These are phyloP conservation scores for Botrytis elliptica DNA, from an alignment of 2,329 filamentous ascomycete genomes.

Conservation along the genomic window DNA sequence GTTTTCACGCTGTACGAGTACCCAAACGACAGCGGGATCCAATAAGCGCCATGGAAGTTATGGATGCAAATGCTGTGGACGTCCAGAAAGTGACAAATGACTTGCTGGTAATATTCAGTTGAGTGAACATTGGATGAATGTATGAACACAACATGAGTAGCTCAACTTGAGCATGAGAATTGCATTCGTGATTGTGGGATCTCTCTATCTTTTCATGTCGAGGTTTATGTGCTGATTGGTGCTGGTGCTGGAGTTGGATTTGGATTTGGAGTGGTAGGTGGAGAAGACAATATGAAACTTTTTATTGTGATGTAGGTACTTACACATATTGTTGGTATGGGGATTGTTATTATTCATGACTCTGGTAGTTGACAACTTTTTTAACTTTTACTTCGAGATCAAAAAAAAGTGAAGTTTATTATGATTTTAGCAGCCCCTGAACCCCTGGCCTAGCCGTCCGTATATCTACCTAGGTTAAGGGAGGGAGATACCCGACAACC, in stretches of 20 bases:
- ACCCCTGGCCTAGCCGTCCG: not conserved
- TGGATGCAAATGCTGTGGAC: not conserved
- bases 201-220: not conserved
- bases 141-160: not conserved
- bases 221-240: not conserved
- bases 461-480: not conserved
- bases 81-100: not conserved
- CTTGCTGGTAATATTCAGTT: not conserved
- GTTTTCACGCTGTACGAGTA: not conserved
- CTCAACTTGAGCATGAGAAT: not conserved
- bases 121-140: not conserved
- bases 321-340: not conserved
- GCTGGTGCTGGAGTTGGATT: not conserved
- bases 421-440: not conserved
- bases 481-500: constrained; percentile 4
- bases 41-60: not conserved
- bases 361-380: not conserved
- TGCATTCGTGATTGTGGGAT: not conserved
- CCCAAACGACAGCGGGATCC: constrained; percentile 4
- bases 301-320: not conserved
- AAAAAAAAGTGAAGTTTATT: not conserved
- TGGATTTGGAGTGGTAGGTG: not conserved
- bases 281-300: not conserved
- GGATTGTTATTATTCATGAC: not conserved
- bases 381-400: not conserved